Percentiles rank a stretch among this genome's conserved stretches.
Evolutionary conservation across 73 alveolate species (phyloP).

Genomic region (Stentor roeselii): DNA sequence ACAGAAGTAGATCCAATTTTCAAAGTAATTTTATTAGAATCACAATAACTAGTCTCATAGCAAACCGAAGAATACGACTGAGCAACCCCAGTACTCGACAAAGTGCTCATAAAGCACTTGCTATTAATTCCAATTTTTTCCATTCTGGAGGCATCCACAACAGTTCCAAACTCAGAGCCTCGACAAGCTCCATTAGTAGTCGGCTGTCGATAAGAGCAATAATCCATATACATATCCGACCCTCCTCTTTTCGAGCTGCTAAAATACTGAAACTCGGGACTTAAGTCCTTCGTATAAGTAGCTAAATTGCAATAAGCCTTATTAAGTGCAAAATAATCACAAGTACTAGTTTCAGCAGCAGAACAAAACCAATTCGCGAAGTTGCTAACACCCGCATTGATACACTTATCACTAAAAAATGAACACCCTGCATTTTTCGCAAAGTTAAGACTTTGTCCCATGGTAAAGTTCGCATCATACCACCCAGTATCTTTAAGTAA

Average conservation of each 20-base stretch:
- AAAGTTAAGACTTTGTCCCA: not conserved
- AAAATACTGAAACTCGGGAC: not conserved
- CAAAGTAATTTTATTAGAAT: not conserved
- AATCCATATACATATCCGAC: not conserved
- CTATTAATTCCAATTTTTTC: not conserved
- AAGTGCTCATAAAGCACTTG: not conserved
- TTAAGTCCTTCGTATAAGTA: not conserved
- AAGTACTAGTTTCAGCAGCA: not conserved
- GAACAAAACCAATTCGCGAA: not conserved
- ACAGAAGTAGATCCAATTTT: not conserved
- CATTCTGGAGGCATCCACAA: not conserved
- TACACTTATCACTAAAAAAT: not conserved
- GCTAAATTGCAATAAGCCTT: not conserved
- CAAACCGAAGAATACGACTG: not conserved
- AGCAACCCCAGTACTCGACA: not conserved
- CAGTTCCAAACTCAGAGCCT: not conserved
- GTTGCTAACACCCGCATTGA: not conserved
- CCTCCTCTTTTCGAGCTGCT: not conserved
- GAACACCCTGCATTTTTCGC: not conserved
- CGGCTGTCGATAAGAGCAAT: not conserved
- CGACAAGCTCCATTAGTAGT: not conserved
- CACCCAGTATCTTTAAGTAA: conserved; percentile 10
- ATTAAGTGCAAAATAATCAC: not conserved
- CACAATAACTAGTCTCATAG: not conserved
- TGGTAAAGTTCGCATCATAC: not conserved